Base-by-base conservation (phyloP, 2,329 filamentous ascomycete genomes). In the Trichoderma hamatum region DNA sequence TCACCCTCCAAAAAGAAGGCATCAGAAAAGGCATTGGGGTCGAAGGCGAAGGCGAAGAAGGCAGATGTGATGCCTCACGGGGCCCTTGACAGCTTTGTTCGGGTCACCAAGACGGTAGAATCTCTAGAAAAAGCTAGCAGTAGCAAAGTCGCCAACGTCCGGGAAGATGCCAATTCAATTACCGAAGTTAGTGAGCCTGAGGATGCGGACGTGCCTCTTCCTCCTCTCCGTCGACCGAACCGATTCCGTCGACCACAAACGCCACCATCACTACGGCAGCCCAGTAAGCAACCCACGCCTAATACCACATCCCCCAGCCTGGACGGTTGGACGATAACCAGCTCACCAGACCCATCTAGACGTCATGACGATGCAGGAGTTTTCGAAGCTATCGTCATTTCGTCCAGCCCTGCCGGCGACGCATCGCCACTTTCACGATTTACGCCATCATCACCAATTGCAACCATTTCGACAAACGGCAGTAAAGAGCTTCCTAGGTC, bases 291-390 rank as follows among this genome's bases (percentile, higher is more conserved):
- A 74, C 69, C 76, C 72, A 69, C 69, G 73, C 72, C 72, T 69
- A 73, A 71, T 14, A n/a, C 10, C 70, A 71, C 72, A 58, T 70
- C 71, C 52, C 72, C 72, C 66, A 74, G 64, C 63, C 71, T 73
- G 69, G 71, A 71, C 67, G 71, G 72, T 68, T 81, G 82, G 80
- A 79, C 78, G 68, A 78, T 80, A 72, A 76, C 76, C 72, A 77
- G 80, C 82, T 84, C 81, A 83, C 83, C 80, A 74, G 71, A 72
- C 68, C 74, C 75, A 72, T 80, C 80, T 78, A 84, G 82, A 74
- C 78, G 73, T 70, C 72, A 70, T 72, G 73, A 58, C 69, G 49
- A 67, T 36, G 65, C 67, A 62, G 68, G 64, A 69, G 69, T 68
- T 68, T 72, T 74, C 74, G 78, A 84, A 73, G 72, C 82, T 70